Evolutionary conservation across 371 early-diverging fungal species (phyloP), one percentile per base, ranked within the genome.

Genomic region (Lichtheimia ramosa): DNA sequence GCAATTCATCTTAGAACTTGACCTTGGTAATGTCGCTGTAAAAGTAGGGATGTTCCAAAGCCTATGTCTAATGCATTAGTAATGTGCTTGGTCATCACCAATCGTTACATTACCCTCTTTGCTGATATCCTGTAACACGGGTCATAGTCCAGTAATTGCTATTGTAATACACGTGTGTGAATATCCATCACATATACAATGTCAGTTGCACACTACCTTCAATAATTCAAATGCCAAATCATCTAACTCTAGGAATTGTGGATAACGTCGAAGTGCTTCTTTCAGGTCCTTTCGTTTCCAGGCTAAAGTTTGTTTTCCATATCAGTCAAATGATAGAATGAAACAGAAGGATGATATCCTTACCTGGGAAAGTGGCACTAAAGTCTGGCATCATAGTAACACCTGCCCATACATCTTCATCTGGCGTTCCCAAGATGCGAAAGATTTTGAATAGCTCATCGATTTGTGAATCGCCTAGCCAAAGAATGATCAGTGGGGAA

Each of bases 381-480:
- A 85, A 98, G 74, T 96, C 95, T 14, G 94, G 95, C 40, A 96
- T 73, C 15, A 62, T 61, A 5, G 84, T 74, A 25, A 98, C 84
- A 39, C 93, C 92, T 15, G 92, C 89, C 98, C 99, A 99, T 16
- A 71, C 72, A 14, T 82, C 73, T 53, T 95, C 94, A 51, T 73
- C 87, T 1, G 99, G 99, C 5, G 97, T 97, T 40, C 99, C 99
- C 39, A 96, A 82, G 15, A 85, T 72, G 70, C 91, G 77, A 82
- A 97, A 97, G 68, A 99, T 97, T 62, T 89, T 85, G 80, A 94
- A 95, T 12, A 98, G 72, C 70, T 99, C 93, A 75, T 98, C 98
- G 62, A 98, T 97, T 69, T 99, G 97, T n/a, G 95, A 94, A 74
- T 97, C 97, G 20, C 89, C 93, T 86, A 23, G 20, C 2, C 2